phyloP scores from a whole-genome alignment of 2,329 filamentous ascomycete species.

The Onygenales sp. region DNA sequence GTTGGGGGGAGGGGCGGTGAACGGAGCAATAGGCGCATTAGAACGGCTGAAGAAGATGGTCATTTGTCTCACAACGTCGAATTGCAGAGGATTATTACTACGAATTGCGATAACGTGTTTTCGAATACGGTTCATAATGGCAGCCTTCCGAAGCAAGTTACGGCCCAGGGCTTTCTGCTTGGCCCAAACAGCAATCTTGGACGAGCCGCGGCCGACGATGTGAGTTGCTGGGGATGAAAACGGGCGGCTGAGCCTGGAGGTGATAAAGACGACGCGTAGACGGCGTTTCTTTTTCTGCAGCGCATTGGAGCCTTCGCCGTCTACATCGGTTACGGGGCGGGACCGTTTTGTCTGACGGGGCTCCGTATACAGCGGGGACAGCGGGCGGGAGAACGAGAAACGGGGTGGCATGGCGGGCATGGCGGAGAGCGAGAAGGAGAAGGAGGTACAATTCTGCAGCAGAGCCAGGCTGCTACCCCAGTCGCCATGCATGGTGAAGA shows the following conservation, averaged over 20 bases:
- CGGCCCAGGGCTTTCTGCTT: conserved; percentile 31
- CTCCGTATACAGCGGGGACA: conserved; percentile 6
- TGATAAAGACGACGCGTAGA: conserved; percentile 49
- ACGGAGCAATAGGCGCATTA: background rate
- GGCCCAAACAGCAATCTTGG: conserved; percentile 35
- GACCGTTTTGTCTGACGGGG: conserved; percentile 29
- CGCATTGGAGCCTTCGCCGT: conserved; percentile 44
- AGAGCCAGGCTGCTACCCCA: background rate
- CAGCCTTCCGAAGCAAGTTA: conserved; percentile 32
- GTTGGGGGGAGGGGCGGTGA: background rate
- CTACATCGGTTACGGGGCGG: conserved; percentile 49
- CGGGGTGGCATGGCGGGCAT: conserved; percentile 18
- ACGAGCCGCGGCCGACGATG: conserved; percentile 49
- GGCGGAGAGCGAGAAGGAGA: conserved; percentile 27
- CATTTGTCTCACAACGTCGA: conserved; percentile 9
- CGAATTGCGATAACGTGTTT: conserved; percentile 13
- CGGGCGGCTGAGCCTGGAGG: conserved; percentile 59
- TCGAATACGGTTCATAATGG: conserved; percentile 33
- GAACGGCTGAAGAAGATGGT: conserved; percentile 8
- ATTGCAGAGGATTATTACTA: conserved; percentile 12
- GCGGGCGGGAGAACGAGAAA: conserved; percentile 25
- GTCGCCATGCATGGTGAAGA: conserved; percentile 1
- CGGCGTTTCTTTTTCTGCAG: conserved; percentile 56
- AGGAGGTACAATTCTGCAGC: conserved; percentile 10
- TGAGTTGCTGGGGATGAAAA: conserved; percentile 62